Evolutionary conservation across 768 basidiomycete species (phyloP).

Genomic region (Agaricus blazei): DNA sequence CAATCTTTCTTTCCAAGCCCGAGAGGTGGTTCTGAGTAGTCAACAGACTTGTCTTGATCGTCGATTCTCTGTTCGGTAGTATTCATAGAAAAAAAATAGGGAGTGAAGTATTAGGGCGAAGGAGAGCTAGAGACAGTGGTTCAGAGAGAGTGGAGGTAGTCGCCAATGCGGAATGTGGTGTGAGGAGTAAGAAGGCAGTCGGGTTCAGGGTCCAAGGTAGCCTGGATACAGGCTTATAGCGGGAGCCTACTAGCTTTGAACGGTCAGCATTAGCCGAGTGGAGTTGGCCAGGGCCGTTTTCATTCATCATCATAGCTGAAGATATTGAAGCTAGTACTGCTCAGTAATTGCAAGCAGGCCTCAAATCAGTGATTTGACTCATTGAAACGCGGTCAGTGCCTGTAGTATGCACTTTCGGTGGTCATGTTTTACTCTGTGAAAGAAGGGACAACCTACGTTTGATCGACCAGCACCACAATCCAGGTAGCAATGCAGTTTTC

Average conservation of each 20-base stretch:
- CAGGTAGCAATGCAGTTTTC: no score
- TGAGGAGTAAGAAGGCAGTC: not conserved
- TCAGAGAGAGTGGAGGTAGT: not conserved
- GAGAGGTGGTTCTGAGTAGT: not conserved
- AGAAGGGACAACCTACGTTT: no score
- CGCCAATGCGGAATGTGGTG: constrained; percentile 1
- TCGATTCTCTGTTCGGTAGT: not conserved
- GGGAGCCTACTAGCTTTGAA: not conserved
- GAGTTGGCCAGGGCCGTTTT: not conserved
- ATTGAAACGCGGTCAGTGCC: no score
- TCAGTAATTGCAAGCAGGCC: no score
- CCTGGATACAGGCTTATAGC: not conserved
- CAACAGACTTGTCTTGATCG: constrained; percentile 2
- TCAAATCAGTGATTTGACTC: no score
- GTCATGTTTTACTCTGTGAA: no score
- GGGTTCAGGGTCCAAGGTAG: not conserved
- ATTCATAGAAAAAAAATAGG: not conserved
- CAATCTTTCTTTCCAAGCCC: not conserved
- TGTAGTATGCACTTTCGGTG: no score
- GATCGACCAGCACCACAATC: no score
- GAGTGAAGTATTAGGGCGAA: not conserved
- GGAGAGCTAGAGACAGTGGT: not conserved
- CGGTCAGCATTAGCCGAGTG: not conserved
- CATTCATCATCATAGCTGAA: no score
- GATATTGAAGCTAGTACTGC: no score